Evolutionary conservation across 768 basidiomycete species (phyloP).

Genomic region (Roridomyces roridus): DNA sequence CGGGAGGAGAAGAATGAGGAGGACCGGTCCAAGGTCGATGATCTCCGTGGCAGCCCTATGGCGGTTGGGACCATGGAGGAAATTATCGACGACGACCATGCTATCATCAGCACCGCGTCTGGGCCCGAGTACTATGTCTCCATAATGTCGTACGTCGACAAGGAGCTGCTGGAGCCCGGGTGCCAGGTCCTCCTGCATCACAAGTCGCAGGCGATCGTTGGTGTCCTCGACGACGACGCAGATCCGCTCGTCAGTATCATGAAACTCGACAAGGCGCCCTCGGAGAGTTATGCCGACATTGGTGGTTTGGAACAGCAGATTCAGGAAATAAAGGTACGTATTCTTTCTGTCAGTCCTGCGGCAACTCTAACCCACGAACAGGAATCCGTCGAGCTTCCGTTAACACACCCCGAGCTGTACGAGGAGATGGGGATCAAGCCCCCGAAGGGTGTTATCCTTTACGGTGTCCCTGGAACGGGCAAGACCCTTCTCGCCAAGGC

Average conservation of each 20-base stretch:
- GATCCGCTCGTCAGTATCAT: conserved; percentile 98
- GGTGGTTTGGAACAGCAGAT: conserved; percentile 97
- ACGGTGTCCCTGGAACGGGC: conserved; percentile 97
- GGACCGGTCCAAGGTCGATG: conserved; percentile 92
- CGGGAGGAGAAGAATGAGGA: conserved; percentile 96
- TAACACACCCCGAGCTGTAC: conserved; percentile 97
- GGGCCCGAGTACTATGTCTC: conserved; percentile 97
- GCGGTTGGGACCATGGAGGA: conserved; percentile 98
- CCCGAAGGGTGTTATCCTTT: conserved; percentile 99
- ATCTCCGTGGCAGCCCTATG: conserved; percentile 94
- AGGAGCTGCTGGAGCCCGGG: conserved; percentile 94
- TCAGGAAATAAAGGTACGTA: conserved; percentile 93
- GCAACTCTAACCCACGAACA: conserved; percentile 32
- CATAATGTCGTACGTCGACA: conserved; percentile 98
- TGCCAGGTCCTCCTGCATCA: conserved; percentile 96
- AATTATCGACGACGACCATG: conserved; percentile 97
- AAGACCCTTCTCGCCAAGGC: conserved; percentile 98
- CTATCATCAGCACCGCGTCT: conserved; percentile 94
- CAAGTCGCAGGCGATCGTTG: conserved; percentile 94
- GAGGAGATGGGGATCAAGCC: conserved; percentile 99
- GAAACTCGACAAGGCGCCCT: conserved; percentile 99
- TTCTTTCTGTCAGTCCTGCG: not conserved
- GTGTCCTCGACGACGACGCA: conserved; percentile 93
- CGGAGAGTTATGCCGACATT: conserved; percentile 98
- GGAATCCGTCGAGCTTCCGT: conserved; percentile 97